These are phyloP conservation scores for Phytophthora syringae DNA, from an alignment of 352 stramenopile species.

Conservation along the genomic window DNA sequence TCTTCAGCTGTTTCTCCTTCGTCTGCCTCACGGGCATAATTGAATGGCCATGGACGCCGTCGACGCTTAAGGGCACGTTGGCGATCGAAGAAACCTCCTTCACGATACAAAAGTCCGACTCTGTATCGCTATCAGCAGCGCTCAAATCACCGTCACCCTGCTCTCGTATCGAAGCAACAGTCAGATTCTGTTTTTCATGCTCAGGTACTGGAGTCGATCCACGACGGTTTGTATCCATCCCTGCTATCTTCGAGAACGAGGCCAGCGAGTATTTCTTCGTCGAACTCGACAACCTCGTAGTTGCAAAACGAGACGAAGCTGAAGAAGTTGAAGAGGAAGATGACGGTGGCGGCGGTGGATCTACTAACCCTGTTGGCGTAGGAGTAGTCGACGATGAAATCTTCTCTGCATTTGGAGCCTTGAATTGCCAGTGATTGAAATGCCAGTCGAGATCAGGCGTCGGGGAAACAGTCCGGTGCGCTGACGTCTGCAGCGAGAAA, in stretches of 20 bases:
- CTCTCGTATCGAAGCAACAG: constrained; percentile 31
- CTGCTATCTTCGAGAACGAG: constrained; percentile 66
- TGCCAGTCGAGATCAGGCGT: constrained; percentile 79
- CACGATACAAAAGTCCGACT: constrained; percentile 81
- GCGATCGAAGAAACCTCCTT: constrained; percentile 84
- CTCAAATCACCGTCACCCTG: constrained; percentile 21
- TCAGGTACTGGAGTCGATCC: constrained; percentile 14
- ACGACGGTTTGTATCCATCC: constrained; percentile 29
- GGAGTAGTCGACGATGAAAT: constrained; percentile 10
- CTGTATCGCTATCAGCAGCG: constrained; percentile 27
- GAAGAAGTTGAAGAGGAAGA: constrained; percentile 42
- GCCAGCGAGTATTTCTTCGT: constrained; percentile 63
- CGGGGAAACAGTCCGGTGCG: constrained; percentile 52
- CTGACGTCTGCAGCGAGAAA: constrained; percentile 74
- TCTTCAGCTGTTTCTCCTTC: constrained; percentile 33
- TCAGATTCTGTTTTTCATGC: constrained; percentile 19
- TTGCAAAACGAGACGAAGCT: constrained; percentile 38
- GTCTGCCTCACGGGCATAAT: constrained; percentile 48
- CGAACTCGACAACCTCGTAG: constrained; percentile 25
- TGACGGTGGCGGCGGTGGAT: constrained; percentile 28
- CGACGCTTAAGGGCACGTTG: constrained; percentile 68
- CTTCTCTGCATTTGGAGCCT: constrained; percentile 31
- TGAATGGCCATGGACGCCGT: constrained; percentile 61
- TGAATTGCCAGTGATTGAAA: constrained; percentile 71
- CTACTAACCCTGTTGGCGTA: constrained; percentile 23